phyloP scores from a whole-genome alignment of 2,329 filamentous ascomycete genomes.

The Botrytis sinoallii region DNA sequence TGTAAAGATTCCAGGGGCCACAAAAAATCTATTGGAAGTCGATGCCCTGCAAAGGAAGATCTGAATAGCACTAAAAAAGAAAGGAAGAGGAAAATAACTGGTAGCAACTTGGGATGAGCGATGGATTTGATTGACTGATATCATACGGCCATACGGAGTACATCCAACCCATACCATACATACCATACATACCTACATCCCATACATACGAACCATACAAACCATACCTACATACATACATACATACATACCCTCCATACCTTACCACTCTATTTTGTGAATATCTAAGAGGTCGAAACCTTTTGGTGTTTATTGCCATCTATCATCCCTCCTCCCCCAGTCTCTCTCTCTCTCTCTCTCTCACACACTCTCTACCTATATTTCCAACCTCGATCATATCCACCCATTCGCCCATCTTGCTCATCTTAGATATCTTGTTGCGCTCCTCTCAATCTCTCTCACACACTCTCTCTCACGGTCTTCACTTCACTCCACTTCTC shows the following conservation, averaged over 20 bases:
- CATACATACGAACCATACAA: neutral
- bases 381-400: neutral
- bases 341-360: neutral
- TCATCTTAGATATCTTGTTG: neutral
- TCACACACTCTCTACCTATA: neutral
- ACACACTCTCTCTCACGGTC: neutral
- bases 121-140: neutral
- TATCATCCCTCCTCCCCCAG: no score
- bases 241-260: neutral
- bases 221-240: no score
- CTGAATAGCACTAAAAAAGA: neutral
- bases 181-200: neutral
- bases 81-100: neutral
- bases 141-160: neutral
- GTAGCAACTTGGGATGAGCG: neutral
- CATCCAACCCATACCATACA: neutral
- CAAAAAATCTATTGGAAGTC: conserved; percentile 4
- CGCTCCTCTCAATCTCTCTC: neutral
- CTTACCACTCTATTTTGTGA: neutral
- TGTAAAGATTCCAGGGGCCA: neutral
- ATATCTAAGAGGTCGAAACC: conserved; percentile 1
- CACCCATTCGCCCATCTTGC: neutral
- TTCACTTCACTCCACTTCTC: neutral
- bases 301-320: neutral
- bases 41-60: conserved; percentile 11